Conservation (phyloP, 352 stramenopile genomes). For the Thraustochytrium sp. region DNA sequence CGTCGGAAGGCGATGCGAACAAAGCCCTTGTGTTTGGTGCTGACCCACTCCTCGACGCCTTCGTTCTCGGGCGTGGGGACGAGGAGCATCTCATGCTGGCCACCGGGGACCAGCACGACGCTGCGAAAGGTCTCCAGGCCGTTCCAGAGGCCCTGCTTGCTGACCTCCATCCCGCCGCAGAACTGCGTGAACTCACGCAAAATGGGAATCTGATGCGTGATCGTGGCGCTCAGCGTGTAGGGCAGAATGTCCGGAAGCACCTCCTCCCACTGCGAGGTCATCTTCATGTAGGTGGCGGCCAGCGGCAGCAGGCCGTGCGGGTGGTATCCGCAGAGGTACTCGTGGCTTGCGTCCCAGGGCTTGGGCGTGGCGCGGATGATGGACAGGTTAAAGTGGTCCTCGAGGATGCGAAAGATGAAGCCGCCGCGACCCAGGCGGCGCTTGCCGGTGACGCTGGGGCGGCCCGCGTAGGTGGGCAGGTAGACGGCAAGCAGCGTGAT, state of each 20-base stretch:
- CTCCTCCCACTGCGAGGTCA: background rate
- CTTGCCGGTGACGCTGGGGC: background rate
- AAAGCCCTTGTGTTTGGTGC: slow-evolving; percentile 34
- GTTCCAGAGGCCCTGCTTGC: slow-evolving; percentile 6
- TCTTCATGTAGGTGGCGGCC: slow-evolving; percentile 22
- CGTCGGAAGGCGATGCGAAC: slow-evolving; percentile 16
- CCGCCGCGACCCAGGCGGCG: background rate
- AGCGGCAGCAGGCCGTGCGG: slow-evolving; percentile 5
- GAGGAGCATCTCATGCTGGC: slow-evolving; percentile 23
- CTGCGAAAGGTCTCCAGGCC: background rate
- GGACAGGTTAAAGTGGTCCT: slow-evolving; percentile 14
- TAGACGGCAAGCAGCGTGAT: background rate
- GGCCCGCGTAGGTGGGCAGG: background rate
- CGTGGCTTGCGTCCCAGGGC: background rate
- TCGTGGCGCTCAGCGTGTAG: background rate
- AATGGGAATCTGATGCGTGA: slow-evolving; percentile 27
- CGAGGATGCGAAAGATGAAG: background rate
- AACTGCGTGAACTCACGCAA: background rate
- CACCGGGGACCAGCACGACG: slow-evolving; percentile 18
- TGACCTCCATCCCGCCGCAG: slow-evolving; percentile 2
- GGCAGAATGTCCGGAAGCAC: background rate
- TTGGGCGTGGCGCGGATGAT: background rate
- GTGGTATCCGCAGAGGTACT: slow-evolving; percentile 30
- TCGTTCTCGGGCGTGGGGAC: background rate
- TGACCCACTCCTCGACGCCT: background rate